Base-by-base conservation (phyloP, 2,329 filamentous ascomycete species). In the Talaromyces sp. region DNA sequence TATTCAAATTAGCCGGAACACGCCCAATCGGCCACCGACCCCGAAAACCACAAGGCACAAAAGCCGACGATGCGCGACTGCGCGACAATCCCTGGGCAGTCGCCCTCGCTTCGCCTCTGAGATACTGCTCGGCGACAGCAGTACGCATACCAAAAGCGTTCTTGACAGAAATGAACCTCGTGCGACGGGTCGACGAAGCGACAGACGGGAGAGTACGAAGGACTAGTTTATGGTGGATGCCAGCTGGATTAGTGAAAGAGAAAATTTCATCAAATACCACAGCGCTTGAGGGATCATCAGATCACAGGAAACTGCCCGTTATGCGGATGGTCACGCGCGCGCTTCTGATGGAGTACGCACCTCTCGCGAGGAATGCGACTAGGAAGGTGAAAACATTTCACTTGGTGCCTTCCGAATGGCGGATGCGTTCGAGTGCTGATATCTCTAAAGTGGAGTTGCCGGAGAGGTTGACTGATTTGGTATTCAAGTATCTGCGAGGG, bases 401-500 rank as follows among this genome's bases (percentile, higher is more conserved):
- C 19, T 41, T 62, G 13, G 19, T 65, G 17, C 60, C 64, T 11
- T n/a, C 50, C 1, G 33, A 58, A 13, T 66, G 64, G 64, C 39
- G 25, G 15, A n/a, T 19, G 7, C 13, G 7, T 49, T 76, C 27
- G 73, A 71, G 1, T 7, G 54, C 61, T 1, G 69, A 76, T 13
- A 65, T 76, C 25, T 72, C 70, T 33, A 70, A 71, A 5, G 62
- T 82, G 13, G 72, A 81, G 1, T 85, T 82, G 82, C 75, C 81
- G 15, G 71, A 79, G 59, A 81, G 85, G 69, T 83, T 84, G 78
- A 71, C 80, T 3, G 72, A 75, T 3, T 76, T 82, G 54, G 69
- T 83, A 3, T 68, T 80, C 0, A 68, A 67, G 7, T 67, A 76
- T 54, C 72, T 83, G 71, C 75, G 76, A 22, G 73, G 71, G 52